Base-by-base conservation (phyloP, 2,329 filamentous ascomycete species). In the Xylaria sp. region DNA sequence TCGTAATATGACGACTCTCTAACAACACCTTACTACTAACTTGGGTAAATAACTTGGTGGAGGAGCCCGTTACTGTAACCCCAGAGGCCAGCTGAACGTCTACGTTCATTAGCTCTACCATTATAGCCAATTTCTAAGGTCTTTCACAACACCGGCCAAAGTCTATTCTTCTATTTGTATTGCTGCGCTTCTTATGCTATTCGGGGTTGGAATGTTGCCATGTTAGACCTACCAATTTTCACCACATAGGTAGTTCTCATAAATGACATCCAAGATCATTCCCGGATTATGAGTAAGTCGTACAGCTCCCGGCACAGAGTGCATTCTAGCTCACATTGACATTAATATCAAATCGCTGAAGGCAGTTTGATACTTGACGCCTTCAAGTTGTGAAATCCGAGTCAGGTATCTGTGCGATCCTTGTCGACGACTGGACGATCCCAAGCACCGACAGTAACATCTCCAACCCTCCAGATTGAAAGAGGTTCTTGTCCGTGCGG, bases 381-480 rank as follows among this genome's bases (percentile, higher is more conserved):
- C n/a, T 18, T 46, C 6, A 48, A 45, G 34, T 46, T 10, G 15
- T 34, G 36, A 15, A 46, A 28, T n/a, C n/a, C n/a, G 20, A 50
- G n/a, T 9, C 15, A 52, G 46, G 34, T 9, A 34, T 46, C 20
- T 8, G 53, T 58, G 30, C 52, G 57, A 45, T 30, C 50, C 43
- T 60, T 52, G n/a, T 20, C 5, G 20, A 41, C 23, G 32, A 59
- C 28, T 30, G 25, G 46, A 10, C 25, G 46, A 25, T 25, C 23
- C 13, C 7, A 30, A 46, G 12, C 25, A 28, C 36, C 48, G 34
- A 46, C 34, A 52, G 57, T 62, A 48, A 48, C 52, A 67, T 67
- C 63, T 61, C 63, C 64, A 50, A 50, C 64, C 56, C 45, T 64
- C 60, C 30, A 52, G n/a, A 43, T 34, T 23, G 32, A 45, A 62